Evolutionary conservation across 768 basidiomycete genomes (phyloP).

Genomic region (Clitopilus hobsonii): DNA sequence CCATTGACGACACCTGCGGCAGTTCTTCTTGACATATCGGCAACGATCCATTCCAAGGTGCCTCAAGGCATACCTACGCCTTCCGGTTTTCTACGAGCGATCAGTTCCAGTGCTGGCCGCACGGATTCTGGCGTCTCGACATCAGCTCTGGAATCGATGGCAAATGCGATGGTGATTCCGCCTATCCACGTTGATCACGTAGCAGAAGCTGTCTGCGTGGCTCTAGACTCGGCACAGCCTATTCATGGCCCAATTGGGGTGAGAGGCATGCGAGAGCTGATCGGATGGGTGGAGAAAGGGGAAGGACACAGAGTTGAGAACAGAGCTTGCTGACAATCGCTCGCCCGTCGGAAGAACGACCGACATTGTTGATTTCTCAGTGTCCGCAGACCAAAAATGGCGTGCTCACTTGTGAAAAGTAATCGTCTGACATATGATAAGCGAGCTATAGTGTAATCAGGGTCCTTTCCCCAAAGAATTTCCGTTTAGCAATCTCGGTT

Average conservation of each 20-base stretch:
- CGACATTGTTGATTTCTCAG: not conserved
- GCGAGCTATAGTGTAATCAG: not conserved
- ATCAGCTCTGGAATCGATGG: slow-evolving; percentile 59
- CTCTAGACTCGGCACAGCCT: slow-evolving; percentile 43
- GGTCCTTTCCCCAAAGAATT: not conserved
- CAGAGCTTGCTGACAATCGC: not conserved
- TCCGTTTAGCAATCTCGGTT: not conserved
- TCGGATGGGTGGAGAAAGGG: slow-evolving; percentile 49
- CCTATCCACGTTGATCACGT: slow-evolving; percentile 97
- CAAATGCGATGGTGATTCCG: slow-evolving; percentile 76
- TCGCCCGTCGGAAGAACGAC: not conserved
- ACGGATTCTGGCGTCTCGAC: slow-evolving; percentile 15
- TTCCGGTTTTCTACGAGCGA: slow-evolving; percentile 51
- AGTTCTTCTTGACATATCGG: slow-evolving; percentile 76
- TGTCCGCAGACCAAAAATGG: not conserved
- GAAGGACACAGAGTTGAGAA: slow-evolving; percentile 1
- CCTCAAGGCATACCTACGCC: slow-evolving; percentile 61
- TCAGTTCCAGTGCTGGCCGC: slow-evolving; percentile 34
- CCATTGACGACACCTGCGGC: slow-evolving; percentile 88
- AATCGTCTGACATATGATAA: not conserved
- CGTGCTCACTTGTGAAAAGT: not conserved
- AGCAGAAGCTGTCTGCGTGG: slow-evolving; percentile 73
- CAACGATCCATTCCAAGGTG: slow-evolving; percentile 59
- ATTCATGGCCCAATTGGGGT: slow-evolving; percentile 69
- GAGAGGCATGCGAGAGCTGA: slow-evolving; percentile 64